Evolutionary conservation across 257 asterid species (phyloP).

Genomic region (Verbena officinalis): DNA sequence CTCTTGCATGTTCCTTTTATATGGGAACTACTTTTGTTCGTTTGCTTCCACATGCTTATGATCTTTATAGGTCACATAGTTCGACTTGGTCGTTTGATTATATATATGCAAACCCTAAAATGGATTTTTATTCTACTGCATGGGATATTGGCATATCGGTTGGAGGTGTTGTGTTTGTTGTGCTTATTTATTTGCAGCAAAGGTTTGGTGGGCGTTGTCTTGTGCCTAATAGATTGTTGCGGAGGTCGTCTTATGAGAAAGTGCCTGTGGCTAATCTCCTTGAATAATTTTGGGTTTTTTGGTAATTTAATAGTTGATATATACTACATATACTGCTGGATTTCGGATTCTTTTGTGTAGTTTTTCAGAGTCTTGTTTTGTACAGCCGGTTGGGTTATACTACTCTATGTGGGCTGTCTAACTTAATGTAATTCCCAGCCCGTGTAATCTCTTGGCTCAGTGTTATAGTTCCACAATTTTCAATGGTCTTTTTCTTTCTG

Average conservation of each 20-base stretch:
- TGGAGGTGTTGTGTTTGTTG: constrained; percentile 54
- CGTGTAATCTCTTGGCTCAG: not conserved
- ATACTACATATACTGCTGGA: not conserved
- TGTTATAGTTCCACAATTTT: not conserved
- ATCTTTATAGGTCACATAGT: constrained; percentile 65
- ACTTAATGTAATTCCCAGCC: not conserved
- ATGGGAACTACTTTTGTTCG: constrained; percentile 73
- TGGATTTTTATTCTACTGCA: constrained; percentile 76
- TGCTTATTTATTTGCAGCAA: constrained; percentile 78
- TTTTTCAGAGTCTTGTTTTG: constrained; percentile 2
- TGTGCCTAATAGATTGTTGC: constrained; percentile 59
- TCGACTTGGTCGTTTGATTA: constrained; percentile 50
- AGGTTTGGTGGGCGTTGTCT: constrained; percentile 68
- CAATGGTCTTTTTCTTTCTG: not conserved
- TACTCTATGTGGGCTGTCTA: constrained; percentile 18
- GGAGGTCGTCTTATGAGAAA: constrained; percentile 57
- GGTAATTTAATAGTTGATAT: not conserved
- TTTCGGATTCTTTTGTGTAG: not conserved
- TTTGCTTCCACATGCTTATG: constrained; percentile 75
- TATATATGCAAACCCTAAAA: constrained; percentile 78
- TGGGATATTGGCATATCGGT: constrained; percentile 75
- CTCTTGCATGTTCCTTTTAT: constrained; percentile 68
- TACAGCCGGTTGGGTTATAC: constrained; percentile 8
- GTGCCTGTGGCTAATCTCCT: constrained; percentile 52
- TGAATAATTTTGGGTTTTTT: constrained; percentile 30